Percentiles rank a stretch among this genome's conserved stretches.
phyloP scores from a whole-genome alignment of 192 early-diverging fungal species.

The Mortierella hygrophila region DNA sequence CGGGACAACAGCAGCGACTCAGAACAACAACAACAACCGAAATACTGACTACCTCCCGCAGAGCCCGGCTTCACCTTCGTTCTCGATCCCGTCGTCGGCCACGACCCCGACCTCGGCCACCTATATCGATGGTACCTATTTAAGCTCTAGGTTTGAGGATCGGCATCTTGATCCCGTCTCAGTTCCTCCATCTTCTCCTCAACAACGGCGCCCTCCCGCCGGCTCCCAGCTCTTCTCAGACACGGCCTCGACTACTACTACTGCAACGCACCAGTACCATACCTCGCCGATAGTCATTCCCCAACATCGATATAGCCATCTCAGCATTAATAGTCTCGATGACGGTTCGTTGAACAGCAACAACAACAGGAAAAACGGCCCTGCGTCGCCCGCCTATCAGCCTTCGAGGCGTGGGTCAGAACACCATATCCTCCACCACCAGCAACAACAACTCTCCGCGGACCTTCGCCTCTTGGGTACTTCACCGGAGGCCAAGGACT shows the following conservation, averaged over 20 bases:
- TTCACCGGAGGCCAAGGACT: slow-evolving; percentile 52
- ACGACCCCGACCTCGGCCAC: slow-evolving; percentile 32
- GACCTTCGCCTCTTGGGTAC: slow-evolving; percentile 38
- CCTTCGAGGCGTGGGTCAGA: slow-evolving; percentile 47
- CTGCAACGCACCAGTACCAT: slow-evolving; percentile 8
- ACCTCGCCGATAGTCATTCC: slow-evolving; percentile 42
- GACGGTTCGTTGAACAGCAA: slow-evolving; percentile 9
- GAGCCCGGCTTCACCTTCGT: slow-evolving; percentile 38
- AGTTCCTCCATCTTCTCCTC: slow-evolving; percentile 23
- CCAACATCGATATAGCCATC: slow-evolving; percentile 19
- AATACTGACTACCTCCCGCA: slow-evolving; percentile 15
- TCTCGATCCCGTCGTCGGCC: slow-evolving; percentile 47
- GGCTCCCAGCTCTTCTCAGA: background rate
- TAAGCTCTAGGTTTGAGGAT: slow-evolving; percentile 28
- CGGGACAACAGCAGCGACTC: background rate
- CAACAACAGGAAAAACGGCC: slow-evolving; percentile 3
- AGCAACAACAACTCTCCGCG: slow-evolving; percentile 27
- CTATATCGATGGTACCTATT: slow-evolving; percentile 35
- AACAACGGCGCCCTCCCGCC: slow-evolving; percentile 10
- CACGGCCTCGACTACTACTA: background rate
- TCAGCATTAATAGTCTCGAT: slow-evolving; percentile 27
- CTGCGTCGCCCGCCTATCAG: slow-evolving; percentile 12
- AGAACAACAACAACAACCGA: background rate
- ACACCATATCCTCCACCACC: slow-evolving; percentile 19
- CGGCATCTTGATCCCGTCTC: background rate